Conservation (phyloP, 768 basidiomycete species). For the Mycena metata region DNA sequence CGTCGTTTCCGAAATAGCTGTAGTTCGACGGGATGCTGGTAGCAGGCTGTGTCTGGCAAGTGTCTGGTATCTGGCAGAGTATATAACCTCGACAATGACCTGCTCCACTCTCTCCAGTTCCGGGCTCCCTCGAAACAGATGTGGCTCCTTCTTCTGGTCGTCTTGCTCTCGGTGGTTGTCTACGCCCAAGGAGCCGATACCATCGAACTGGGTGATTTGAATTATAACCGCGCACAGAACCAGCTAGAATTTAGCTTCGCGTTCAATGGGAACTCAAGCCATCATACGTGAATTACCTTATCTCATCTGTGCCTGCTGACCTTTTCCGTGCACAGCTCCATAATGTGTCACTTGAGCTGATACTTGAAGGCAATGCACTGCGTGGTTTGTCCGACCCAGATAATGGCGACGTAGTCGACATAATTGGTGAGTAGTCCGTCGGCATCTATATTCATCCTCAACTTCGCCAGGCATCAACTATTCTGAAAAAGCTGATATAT, state of each 20-base stretch:
- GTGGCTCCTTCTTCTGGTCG: background rate
- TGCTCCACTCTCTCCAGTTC: no score
- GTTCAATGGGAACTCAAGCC: background rate
- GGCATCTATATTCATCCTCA: background rate
- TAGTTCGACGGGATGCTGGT: no score
- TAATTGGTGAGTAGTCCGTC: background rate
- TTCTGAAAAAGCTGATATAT: slow-evolving; percentile 7
- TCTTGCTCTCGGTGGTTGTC: background rate
- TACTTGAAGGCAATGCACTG: background rate
- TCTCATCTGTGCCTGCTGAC: background rate
- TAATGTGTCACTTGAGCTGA: background rate
- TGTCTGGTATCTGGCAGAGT: no score
- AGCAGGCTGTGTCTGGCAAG: no score
- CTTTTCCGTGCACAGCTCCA: background rate
- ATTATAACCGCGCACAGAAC: background rate
- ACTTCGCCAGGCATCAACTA: slow-evolving; percentile 9
- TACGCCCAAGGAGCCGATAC: background rate
- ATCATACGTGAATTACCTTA: background rate
- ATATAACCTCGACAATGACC: no score
- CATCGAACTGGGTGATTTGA: background rate
- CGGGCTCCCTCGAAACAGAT: no score
- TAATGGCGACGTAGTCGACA: background rate
- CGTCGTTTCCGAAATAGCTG: no score
- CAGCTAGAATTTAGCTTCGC: background rate
- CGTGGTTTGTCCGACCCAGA: background rate